Conservation (phyloP, 805 yeast species). For the Schwanniomyces polymorphus region DNA sequence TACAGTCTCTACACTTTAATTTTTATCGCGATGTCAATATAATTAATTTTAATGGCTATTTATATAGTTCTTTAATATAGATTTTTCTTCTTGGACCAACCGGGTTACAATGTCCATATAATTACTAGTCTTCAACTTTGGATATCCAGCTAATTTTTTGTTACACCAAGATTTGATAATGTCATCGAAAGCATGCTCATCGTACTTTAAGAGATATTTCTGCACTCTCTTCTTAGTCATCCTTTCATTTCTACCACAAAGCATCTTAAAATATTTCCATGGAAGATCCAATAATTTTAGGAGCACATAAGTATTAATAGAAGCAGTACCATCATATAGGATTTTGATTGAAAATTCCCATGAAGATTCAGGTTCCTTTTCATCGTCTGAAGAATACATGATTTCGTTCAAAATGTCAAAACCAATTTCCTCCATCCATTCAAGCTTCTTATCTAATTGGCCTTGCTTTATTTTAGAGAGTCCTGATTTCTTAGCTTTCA, state of each 20-base stretch:
- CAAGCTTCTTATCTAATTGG: slow-evolving; percentile 36
- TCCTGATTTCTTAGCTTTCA: slow-evolving; percentile 20
- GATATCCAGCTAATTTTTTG: slow-evolving; percentile 21
- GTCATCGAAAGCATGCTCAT: slow-evolving; percentile 7
- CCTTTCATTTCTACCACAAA: slow-evolving; percentile 17
- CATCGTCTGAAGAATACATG: slow-evolving; percentile 10
- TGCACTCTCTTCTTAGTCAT: slow-evolving; percentile 18
- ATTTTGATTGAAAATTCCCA: slow-evolving; percentile 49
- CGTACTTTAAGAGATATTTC: slow-evolving; percentile 15
- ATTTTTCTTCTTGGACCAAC: slow-evolving; percentile 26
- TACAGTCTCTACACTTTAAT: too few species aligned
- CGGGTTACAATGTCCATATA: slow-evolving; percentile 10
- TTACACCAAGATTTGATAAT: slow-evolving; percentile 25
- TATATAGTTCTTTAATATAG: slow-evolving; percentile 13
- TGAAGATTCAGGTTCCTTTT: slow-evolving; percentile 14
- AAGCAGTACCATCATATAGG: slow-evolving; percentile 41
- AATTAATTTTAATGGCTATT: slow-evolving; percentile 4
- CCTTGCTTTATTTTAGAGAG: slow-evolving; percentile 25
- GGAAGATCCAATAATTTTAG: slow-evolving; percentile 27
- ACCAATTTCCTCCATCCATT: slow-evolving; percentile 52
- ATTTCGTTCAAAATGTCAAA: slow-evolving; percentile 35
- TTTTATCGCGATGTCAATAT: background rate
- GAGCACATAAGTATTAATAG: slow-evolving; percentile 44
- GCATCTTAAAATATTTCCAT: slow-evolving; percentile 23
- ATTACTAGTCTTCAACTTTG: slow-evolving; percentile 7